Evolutionary conservation across 257 asterid genomes (phyloP), one percentile per base, ranked within the genome.

Genomic region (Echium plantagineum): DNA sequence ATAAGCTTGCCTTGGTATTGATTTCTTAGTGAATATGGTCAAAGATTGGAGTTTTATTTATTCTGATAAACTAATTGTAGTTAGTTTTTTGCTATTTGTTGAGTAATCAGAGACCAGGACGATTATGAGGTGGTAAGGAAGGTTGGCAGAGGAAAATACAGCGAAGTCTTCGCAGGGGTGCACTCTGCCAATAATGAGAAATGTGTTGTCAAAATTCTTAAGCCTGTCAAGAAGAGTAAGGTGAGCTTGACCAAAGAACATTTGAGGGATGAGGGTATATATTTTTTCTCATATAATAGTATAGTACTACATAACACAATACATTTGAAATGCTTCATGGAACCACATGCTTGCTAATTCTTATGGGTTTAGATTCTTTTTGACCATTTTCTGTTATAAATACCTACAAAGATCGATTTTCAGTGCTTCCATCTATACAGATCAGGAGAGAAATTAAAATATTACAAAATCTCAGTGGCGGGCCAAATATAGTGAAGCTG

Each of bases 161-260:
- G 97, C 74, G 97, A 90, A 80, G 97, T 90, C 24, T 90, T 90
- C 31, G 94, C 86, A 75, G 97, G 97, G 42, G 66, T 86, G 70
- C 94, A 82, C 61, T 66, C 84, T 52, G 74, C 93, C 66, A 79
- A 79, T 69, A 81, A 81, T 69, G 95, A 90, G 74, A 86, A 81
- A 62, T 90, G 97, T 73, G 56, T 90, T 49, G 83, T 90, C 75
- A 90, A 90, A 70, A 90, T 90, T 60, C 97, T 90, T 54, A 90
- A 90, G 72, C 97, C 97, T 9, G 97, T 90, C 57, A 90, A 90
- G 82, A 90, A 86, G 84, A 90, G 83, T 60, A 90, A 90, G 95
- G 97, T 86, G 18, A 16, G 69, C 20, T n/a, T n/a, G n/a, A n/a
- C n/a, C n/a, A n/a, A n/a, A n/a, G n/a, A n/a, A n/a, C 8, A 0